A percentile compares a stretch with the other conserved stretches of the same genome.
Conservation (phyloP, 129 eudicot genomes). For the Centrapalus pauciflorus region DNA sequence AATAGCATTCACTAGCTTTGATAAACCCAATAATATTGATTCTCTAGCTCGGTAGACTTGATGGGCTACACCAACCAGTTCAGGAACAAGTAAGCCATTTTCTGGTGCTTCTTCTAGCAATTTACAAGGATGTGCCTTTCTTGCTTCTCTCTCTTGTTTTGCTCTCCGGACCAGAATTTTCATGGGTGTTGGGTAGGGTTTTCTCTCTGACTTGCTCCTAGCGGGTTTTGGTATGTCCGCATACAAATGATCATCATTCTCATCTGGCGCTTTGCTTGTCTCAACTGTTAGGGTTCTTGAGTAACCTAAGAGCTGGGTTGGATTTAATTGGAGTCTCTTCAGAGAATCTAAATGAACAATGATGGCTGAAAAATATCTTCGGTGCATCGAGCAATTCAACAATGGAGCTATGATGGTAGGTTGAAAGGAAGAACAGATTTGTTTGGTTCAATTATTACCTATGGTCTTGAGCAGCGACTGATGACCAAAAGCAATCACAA, state of each 20-base stretch:
- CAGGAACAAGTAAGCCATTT: slow-evolving; percentile 66
- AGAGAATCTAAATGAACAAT: neutral
- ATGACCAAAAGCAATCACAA: neutral
- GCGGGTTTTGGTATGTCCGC: slow-evolving; percentile 45
- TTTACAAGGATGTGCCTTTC: slow-evolving; percentile 49
- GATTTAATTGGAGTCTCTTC: slow-evolving; percentile 11
- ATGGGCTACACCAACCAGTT: slow-evolving; percentile 47
- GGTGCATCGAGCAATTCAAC: slow-evolving; percentile 27
- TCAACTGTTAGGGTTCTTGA: slow-evolving; percentile 26
- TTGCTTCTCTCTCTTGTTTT: slow-evolving; percentile 48
- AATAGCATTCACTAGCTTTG: slow-evolving; percentile 35
- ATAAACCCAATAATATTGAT: slow-evolving; percentile 37
- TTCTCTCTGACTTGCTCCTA: slow-evolving; percentile 51
- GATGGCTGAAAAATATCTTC: slow-evolving; percentile 1
- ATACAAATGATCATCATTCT: slow-evolving; percentile 16
- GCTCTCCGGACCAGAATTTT: slow-evolving; percentile 50
- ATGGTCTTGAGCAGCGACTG: neutral
- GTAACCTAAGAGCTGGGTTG: neutral
- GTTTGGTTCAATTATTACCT: neutral
- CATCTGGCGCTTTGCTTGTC: slow-evolving; percentile 20
- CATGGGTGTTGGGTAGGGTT: slow-evolving; percentile 72
- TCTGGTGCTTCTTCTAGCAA: slow-evolving; percentile 53
- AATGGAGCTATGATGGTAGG: neutral
- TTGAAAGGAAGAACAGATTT: neutral
- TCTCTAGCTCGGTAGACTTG: slow-evolving; percentile 46